phyloP scores from a whole-genome alignment of 768 basidiomycete species.

The Holtermanniella nyarrowii region DNA sequence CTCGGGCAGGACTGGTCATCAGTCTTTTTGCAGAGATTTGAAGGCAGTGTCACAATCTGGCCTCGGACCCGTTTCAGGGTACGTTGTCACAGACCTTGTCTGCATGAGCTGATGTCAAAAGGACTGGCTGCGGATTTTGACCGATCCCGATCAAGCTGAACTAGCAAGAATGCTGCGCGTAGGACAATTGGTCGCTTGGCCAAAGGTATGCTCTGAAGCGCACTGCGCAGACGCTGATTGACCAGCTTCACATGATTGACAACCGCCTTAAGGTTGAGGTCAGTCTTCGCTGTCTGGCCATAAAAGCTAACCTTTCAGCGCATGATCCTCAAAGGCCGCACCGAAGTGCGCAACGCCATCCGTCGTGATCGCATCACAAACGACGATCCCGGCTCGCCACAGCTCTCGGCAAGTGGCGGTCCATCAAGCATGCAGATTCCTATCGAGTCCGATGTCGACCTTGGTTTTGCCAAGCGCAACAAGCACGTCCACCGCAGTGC shows the following conservation, averaged over 20 bases:
- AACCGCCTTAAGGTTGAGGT: constrained; percentile 55
- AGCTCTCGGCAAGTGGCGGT: constrained; percentile 12
- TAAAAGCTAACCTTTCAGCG: constrained; percentile 50
- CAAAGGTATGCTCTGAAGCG: constrained; percentile 54
- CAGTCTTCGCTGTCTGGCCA: background rate
- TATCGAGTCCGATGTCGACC: constrained; percentile 70
- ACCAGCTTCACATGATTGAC: constrained; percentile 83
- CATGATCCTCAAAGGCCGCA: constrained; percentile 68
- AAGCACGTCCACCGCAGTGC: constrained; percentile 32
- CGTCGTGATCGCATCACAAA: constrained; percentile 42
- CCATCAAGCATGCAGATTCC: constrained; percentile 52
- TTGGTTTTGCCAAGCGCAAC: constrained; percentile 50
- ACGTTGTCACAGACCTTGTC: constrained; percentile 19
- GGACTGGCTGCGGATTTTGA: constrained; percentile 77
- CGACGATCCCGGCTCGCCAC: constrained; percentile 13
- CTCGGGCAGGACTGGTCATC: constrained; percentile 93
- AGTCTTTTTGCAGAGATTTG: constrained; percentile 90
- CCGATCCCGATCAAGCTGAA: constrained; percentile 70
- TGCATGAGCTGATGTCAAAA: constrained; percentile 29
- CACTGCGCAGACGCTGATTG: background rate
- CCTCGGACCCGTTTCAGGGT: constrained; percentile 63
- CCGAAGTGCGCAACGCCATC: constrained; percentile 53
- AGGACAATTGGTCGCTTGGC: constrained; percentile 90
- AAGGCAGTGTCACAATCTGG: constrained; percentile 42
- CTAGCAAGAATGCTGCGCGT: constrained; percentile 76